Percentiles rank a stretch among this genome's conserved stretches.
Conservation (phyloP, 306 rosid genomes). For the Pachyrhizus erosus region DNA sequence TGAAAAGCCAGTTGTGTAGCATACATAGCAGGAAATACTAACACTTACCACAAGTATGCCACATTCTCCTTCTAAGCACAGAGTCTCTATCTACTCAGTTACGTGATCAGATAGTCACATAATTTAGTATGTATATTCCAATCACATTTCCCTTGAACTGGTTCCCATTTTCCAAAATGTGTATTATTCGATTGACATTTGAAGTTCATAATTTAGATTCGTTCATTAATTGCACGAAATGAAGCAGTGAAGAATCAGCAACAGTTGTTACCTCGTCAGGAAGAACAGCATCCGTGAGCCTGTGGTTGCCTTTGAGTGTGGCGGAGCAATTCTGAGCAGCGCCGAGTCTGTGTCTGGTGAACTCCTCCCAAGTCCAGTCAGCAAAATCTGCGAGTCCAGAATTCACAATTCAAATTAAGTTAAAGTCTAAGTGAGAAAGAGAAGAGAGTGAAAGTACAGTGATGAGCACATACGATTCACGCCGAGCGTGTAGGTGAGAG, state of each 20-base stretch:
- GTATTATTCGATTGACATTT: background rate
- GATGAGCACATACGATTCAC: conserved; percentile 67
- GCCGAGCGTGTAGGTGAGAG: conserved; percentile 70
- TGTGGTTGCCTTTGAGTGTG: conserved; percentile 75
- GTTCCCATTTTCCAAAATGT: background rate
- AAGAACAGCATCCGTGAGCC: conserved; percentile 59
- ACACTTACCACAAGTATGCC: background rate
- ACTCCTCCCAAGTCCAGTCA: conserved; percentile 98
- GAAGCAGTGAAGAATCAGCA: background rate
- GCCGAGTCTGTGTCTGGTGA: conserved; percentile 69
- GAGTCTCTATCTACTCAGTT: background rate
- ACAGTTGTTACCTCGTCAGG: conserved; percentile 59
- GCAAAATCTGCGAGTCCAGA: conserved; percentile 61
- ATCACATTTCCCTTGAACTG: too few species aligned
- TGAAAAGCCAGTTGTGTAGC: background rate
- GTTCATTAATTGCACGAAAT: background rate
- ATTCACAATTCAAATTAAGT: background rate
- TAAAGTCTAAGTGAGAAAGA: background rate
- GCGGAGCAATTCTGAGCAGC: conserved; percentile 99
- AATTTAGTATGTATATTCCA: background rate
- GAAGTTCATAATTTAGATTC: background rate
- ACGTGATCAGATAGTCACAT: background rate
- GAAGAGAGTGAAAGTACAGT: background rate
- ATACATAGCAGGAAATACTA: background rate
- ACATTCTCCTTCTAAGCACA: background rate